Base-by-base conservation (phyloP, 257 asterid species). In the Gardenia jasminoides region DNA sequence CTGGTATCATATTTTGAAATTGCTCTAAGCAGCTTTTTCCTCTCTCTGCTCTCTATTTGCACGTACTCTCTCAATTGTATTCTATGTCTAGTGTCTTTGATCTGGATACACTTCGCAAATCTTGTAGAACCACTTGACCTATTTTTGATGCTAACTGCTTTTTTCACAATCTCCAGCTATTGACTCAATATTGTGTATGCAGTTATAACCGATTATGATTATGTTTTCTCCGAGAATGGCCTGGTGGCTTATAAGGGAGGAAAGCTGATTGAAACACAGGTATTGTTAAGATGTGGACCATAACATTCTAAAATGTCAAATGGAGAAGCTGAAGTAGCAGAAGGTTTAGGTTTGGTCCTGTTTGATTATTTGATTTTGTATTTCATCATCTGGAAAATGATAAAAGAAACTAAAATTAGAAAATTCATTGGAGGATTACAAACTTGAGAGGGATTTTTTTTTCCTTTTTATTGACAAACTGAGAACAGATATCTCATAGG, bases 221-320 rank as follows among this genome's bases (percentile, higher is more conserved):
- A 87, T 56, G 92, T 88, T 74, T 95, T 95, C 82, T 88, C 97
- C 56, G 99, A 95, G 91, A 95, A 95, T 81, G 98, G 98, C 64
- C 97, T 95, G 20, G 97, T 95, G 80, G 99, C 99, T 71, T 87
- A 95, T 84, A 86, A 88, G 84, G 90, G 82, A 75, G 99, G 97
- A 65, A 81, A 86, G 66, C 82, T 96, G 76, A 85, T 93, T 80
- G 98, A 97, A 71, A 90, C 84, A 19, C 92, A 92, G 98, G 99
- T 95, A 86, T 73, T 46, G 7, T 12, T 13, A 56, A 80, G 41
- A 67, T 54, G 46, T 41, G 36, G 69, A 61, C 26, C 47, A 6
- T 61, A 61, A 20, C 47, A 6, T 61, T 67, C 64, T 50, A 67
- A 67, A 43, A 67, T 56, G 54, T 71, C 43, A 75, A 43, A 28